Base-by-base conservation (phyloP, 768 basidiomycete species). In the Tylopilus cervinicoccineus region DNA sequence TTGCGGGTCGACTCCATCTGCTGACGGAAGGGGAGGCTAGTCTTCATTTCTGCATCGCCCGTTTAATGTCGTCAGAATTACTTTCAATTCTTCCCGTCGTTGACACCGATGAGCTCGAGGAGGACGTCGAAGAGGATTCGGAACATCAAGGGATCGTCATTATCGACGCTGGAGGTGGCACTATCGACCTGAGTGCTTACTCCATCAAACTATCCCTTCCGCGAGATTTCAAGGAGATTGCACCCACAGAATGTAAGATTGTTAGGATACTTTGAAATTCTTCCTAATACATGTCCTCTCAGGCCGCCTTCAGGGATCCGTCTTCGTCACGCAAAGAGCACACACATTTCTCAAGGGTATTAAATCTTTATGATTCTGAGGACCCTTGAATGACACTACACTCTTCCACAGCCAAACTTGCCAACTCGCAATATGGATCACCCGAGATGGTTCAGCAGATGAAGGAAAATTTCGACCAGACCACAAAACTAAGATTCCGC, bases 401-500 rank as follows among this genome's bases (percentile, higher is more conserved):
- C 32, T 34, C 3, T 29, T 2, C 13, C 5, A 6, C 37, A 70
- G 67, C 44, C 1, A 59, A 59, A 26, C 54, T 70, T 24, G 50
- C 56, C 13, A 52, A 54, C 13, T 69, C 70, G 0, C 36, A 23
- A 31, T 70, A 52, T 29, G 62, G 58, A 1, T 45, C 57, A 10
- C 50, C 55, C 1, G 61, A 67, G 11, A 59, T 70, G 17, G 43
- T 75, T 6, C 38, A 58, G 7, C 45, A 56, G 10, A 70, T 73
- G 59, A 39, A 61, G 3, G 54, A 65, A 0, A 19, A 45, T 2
- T 74, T 75, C 27, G 68, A 73, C 32, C 53, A 59, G 24, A 55
- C 58, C 0, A 65, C 70, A 6, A 75, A 73, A 45, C 53, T 67
- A 3, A 72, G 68, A 16, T 77, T 75, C 51, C 76, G 64, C 6